Evolutionary conservation across 1,284 basidiomycete species (phyloP), one percentile per base, ranked within the genome.

Genomic region (Jaminaea rosea): DNA sequence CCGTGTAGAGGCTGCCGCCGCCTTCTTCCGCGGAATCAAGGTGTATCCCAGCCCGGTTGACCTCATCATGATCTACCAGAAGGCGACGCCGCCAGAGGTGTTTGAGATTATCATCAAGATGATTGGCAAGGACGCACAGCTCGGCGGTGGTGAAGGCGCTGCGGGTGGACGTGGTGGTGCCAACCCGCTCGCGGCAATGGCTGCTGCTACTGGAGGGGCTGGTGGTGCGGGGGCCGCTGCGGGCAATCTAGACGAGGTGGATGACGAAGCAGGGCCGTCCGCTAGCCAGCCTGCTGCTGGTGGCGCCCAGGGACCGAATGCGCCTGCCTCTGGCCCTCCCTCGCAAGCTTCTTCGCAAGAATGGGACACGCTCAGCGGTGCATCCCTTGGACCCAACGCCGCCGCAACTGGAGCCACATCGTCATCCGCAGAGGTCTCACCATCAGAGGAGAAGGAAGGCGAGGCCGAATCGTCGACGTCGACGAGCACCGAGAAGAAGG

Each of bases 1-100:
- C 49, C 63, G 71, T 45, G 61, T 68, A 23, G 59, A 84, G 17
- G 85, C 93, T 6, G 91, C 94, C 26, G 78, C 88, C 69, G 83
- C 85, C 49, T 97, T 97, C 82, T 97, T 85, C 81, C 83, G 87
- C 55, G 93, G 90, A 4, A 82, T 97, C 58, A 83, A 88, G 54
- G 91, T 94, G 42, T 98, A 97, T 78, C 93, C 92, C 52, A 83
- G 86, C 45, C 89, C 90, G 9, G 82, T 90, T 41, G 91, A 96
- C 75, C 82, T 96, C 60, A 66, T 75, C 56, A 67, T 72, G 67
- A 75, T 96, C 68, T 94, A 94, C 75, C 84, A 96, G 77, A 87
- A 88, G 78, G 91, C 90, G 41, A 83, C 93, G 42, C 88, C 89
- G 10, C 81, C 83, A 50, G 82, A 86, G 44, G 81, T 96, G 55